Base-by-base conservation (phyloP, 2,329 filamentous ascomycete species). In the Ophiostoma ips region DNA sequence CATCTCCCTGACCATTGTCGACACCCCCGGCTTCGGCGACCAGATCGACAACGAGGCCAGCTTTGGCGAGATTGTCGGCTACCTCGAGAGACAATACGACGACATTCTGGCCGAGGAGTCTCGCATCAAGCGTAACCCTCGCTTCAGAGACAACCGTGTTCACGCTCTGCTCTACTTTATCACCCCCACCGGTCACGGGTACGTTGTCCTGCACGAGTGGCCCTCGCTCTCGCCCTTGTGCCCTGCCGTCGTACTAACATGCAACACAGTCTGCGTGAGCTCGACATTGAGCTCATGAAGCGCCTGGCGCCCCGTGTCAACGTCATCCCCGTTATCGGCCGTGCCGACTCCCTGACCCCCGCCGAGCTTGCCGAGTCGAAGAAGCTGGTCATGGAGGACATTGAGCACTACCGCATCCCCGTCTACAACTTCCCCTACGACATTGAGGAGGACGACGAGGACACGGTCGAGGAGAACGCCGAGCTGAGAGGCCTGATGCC, bases 391-490 rank as follows among this genome's bases (percentile, higher is more conserved):
- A 98, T 98, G 92, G 92, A 98, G 75, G 92, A 98, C 66, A 98
- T 98, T 60, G 92, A 98, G 72, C 92, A 98, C 71, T 98, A 98
- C 75, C 85, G 92, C 65, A 98, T 98, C 60, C 92, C 92, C 44
- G 90, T 98, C 58, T 98, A 98, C 79, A 98, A 98, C 79, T 98
- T 98, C 76, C 92, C 92, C 46, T 98, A 98, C 73, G 92, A 98
- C 61, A 94, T 98, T 55, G 92, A 98, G 70, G 92, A 98, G 74
- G 92, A 98, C 61, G 92, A 98, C 59, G 92, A 98, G 72, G 92
- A 98, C 64, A 98, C 92, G 1, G 90, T 98, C 18, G 92, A 98
- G 71, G 92, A 98, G 73, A 98, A 98, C 62, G 92, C 92, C 52
- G 92, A 98, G 72, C 81, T 98, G 53, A 81, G 92, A 66, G 89